Conservation (phyloP, 78 protist species). For the Salpingoeca rosetta region DNA sequence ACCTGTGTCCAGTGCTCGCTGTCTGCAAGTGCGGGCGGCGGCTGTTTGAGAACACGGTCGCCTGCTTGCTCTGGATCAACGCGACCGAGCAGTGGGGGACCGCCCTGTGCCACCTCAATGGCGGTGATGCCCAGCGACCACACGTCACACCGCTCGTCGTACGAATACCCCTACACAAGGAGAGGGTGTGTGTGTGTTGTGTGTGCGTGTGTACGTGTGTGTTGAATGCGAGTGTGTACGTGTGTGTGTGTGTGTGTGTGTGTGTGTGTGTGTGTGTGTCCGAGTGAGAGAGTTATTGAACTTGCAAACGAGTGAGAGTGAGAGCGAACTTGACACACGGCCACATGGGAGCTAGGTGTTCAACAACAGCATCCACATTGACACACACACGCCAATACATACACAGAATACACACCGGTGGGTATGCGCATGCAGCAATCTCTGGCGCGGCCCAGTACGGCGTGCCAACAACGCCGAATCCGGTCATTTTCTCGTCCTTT, state of each 20-base stretch:
- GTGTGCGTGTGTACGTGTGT: too few species aligned
- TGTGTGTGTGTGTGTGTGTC: too few species aligned
- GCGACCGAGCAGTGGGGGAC: not conserved
- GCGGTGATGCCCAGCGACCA: not conserved
- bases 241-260: too few species aligned
- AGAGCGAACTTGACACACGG: too few species aligned
- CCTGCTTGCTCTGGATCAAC: not conserved
- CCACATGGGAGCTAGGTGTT: too few species aligned
- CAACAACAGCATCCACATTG: too few species aligned
- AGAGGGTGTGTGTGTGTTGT: too few species aligned
- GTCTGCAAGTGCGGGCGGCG: not conserved
- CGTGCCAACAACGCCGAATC: not conserved
- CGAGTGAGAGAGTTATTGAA: too few species aligned
- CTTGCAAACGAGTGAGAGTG: too few species aligned
- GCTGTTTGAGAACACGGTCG: not conserved
- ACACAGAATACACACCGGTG: too few species aligned
- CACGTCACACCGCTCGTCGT: not conserved
- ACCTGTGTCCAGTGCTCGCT: not conserved
- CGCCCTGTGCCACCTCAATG: not conserved
- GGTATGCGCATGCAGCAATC: not conserved
- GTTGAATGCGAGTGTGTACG: too few species aligned
- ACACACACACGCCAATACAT: too few species aligned
- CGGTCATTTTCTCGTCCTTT: not conserved
- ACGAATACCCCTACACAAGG: not conserved
- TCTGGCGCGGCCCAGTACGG: not conserved